Evolutionary conservation across 2,329 filamentous ascomycete species (phyloP), one percentile per base, ranked within the genome.

Genomic region (Pseudogymnoascus pannorum): DNA sequence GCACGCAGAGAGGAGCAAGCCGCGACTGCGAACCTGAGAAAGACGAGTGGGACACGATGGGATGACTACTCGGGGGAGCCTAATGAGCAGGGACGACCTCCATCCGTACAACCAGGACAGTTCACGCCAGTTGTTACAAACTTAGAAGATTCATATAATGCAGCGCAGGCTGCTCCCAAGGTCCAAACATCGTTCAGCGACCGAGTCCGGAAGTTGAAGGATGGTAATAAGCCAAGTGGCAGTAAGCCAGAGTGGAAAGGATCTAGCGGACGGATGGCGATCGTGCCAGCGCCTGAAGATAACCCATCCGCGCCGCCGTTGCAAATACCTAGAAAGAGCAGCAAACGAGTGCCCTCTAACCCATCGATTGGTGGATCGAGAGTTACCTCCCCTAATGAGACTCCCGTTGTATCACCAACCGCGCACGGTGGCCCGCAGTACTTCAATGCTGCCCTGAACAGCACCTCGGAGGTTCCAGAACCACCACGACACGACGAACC

Each of bases 1-100:
- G 48, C 48, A 26, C 48, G 48, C n/a, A 54, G 48, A 31, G 48
- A 54, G 48, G 48, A 54, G 16, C 48, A 54, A 54, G 63, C 62
- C 9, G 68, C 69, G 12, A 63, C 67, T 42, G 70, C 68, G 12
- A 60, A 66, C 5, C 22, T 58, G 22, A 61, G 68, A 40, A 71
- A 71, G 58, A 63, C 69, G 29, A 61, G 64, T 24, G 26, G 60
- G 11, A 63, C 59, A 58, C 76, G 78, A 65, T 88, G 86, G 86
- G 85, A 90, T 73, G 81, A 81, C 57, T 83, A 82, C 69, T 87
- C 87, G 2, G 86, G 85, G 7, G 86, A 89, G 68, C 82, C 84
- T 38, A 86, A 76, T 60, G 73, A 78, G 18, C 78, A 75, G 57
- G 84, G 85, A 12, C 82, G 79, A 62, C 75, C 81, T 24, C 80